A percentile compares a stretch with the other conserved stretches of the same genome.
phyloP scores from a whole-genome alignment of 805 yeast species.

The Metschnikowia henanensis region DNA sequence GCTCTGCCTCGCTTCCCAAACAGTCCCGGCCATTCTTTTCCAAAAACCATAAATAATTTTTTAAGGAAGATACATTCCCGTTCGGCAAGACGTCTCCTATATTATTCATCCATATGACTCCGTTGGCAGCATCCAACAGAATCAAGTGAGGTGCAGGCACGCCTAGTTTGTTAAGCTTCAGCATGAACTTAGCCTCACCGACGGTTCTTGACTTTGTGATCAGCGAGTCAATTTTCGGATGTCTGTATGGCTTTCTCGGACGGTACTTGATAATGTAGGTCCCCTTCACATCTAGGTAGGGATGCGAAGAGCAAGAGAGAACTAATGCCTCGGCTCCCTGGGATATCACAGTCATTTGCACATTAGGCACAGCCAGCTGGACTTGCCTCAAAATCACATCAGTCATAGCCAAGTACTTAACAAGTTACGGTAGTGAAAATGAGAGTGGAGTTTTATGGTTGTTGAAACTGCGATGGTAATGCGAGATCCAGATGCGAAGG shows the following conservation, averaged over 20 bases:
- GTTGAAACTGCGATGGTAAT: neutral
- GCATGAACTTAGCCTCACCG: slow-evolving; percentile 79
- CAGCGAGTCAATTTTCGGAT: slow-evolving; percentile 72
- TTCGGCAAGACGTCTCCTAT: slow-evolving; percentile 57
- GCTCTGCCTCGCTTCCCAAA: slow-evolving; percentile 37
- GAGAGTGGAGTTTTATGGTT: too few relatives aligned
- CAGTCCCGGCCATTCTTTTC: slow-evolving; percentile 35
- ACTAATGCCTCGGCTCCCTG: slow-evolving; percentile 95
- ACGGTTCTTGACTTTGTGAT: slow-evolving; percentile 80
- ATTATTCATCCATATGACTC: slow-evolving; percentile 86
- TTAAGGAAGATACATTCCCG: slow-evolving; percentile 60
- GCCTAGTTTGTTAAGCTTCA: slow-evolving; percentile 52
- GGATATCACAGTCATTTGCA: slow-evolving; percentile 57
- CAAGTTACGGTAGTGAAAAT: neutral
- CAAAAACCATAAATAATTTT: slow-evolving; percentile 70
- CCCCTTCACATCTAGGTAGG: slow-evolving; percentile 41
- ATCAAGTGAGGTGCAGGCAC: slow-evolving; percentile 71
- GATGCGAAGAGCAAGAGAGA: slow-evolving; percentile 62
- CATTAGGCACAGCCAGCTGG: slow-evolving; percentile 42
- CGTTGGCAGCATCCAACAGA: slow-evolving; percentile 75
- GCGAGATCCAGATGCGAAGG: slow-evolving; percentile 5
- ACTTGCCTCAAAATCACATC: slow-evolving; percentile 47
- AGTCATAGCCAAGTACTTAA: slow-evolving; percentile 45
- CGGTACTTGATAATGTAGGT: slow-evolving; percentile 74
- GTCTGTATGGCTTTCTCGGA: slow-evolving; percentile 90